Evolutionary conservation across 352 stramenopile genomes (phyloP).

Genomic region (Globisporangium spinosum): DNA sequence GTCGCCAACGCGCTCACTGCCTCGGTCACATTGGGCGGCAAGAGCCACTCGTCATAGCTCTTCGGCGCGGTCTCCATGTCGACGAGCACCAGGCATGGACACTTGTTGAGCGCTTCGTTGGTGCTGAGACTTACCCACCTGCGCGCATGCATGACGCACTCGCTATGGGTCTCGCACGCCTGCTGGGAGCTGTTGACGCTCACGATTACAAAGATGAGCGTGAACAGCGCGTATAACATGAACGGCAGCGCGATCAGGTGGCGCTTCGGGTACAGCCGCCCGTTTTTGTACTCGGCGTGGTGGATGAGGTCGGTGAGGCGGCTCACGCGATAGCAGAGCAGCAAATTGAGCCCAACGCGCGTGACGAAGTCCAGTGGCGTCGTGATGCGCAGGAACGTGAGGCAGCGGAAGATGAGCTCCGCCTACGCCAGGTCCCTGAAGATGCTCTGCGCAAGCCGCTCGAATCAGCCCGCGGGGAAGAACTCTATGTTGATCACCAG

Average conservation of each 20-base stretch:
- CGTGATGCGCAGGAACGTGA: constrained; percentile 21
- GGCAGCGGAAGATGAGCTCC: constrained; percentile 10
- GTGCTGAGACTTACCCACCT: constrained; percentile 13
- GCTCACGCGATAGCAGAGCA: constrained; percentile 16
- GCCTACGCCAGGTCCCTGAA: constrained; percentile 25
- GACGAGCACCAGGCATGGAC: constrained; percentile 13
- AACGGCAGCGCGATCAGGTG: constrained; percentile 13
- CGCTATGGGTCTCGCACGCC: constrained; percentile 8
- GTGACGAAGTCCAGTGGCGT: constrained; percentile 21
- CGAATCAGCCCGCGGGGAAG: constrained; percentile 28
- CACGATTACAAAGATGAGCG: constrained; percentile 17
- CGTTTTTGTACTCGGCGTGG: constrained; percentile 9
- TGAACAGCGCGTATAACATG: constrained; percentile 10
- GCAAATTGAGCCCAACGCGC: constrained; percentile 13
- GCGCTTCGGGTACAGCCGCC: constrained; percentile 13
- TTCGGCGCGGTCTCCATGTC: constrained; percentile 8
- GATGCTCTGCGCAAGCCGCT: constrained; percentile 24
- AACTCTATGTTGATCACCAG: constrained; percentile 32
- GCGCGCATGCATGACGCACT: constrained; percentile 13
- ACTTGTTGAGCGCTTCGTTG: constrained; percentile 14
- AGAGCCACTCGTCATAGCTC: constrained; percentile 28
- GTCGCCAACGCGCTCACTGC: constrained; percentile 25
- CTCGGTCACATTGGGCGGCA: constrained; percentile 26
- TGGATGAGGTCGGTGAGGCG: constrained; percentile 14
- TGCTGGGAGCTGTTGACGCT: constrained; percentile 13